Evolutionary conservation across 148 eudicot genomes (phyloP).

Genomic region (Selenicereus undatus): DNA sequence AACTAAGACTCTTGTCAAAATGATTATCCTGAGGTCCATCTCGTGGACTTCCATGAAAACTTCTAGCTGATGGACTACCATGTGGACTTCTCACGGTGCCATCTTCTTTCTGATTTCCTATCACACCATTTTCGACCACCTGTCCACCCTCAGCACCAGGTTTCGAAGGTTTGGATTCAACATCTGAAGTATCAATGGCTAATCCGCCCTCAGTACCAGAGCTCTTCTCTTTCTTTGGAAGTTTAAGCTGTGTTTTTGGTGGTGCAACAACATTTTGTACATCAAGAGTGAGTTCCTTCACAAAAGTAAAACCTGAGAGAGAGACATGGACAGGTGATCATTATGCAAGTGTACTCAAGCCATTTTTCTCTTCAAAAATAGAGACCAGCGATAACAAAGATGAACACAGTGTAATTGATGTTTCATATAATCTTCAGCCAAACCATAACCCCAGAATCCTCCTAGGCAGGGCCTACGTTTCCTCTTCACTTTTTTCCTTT

Average conservation of each 20-base stretch:
- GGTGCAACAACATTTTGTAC: conserved; percentile 86
- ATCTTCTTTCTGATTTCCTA: conserved; percentile 38
- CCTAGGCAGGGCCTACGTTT: background rate
- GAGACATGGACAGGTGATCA: background rate
- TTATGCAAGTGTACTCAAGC: background rate
- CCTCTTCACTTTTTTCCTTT: background rate
- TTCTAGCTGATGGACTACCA: conserved; percentile 56
- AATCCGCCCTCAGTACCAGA: conserved; percentile 33
- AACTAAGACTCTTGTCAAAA: conserved; percentile 27
- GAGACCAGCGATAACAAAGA: background rate
- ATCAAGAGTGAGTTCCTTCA: conserved; percentile 88
- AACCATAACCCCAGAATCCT: background rate
- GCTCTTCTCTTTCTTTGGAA: conserved; percentile 40
- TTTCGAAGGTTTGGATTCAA: conserved; percentile 41
- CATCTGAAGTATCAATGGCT: conserved; percentile 38
- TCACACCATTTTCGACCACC: conserved; percentile 37
- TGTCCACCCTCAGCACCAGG: conserved; percentile 22
- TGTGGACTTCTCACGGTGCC: conserved; percentile 47
- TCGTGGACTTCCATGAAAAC: conserved; percentile 43
- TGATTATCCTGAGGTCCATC: conserved; percentile 39
- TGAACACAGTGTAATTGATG: background rate
- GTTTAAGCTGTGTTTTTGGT: conserved; percentile 59
- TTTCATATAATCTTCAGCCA: background rate
- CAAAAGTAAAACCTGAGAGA: conserved; percentile 66
- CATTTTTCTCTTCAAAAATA: background rate